Base-by-base conservation (phyloP, 2,329 filamentous ascomycete genomes). In the Pseudopithomyces chartarum region DNA sequence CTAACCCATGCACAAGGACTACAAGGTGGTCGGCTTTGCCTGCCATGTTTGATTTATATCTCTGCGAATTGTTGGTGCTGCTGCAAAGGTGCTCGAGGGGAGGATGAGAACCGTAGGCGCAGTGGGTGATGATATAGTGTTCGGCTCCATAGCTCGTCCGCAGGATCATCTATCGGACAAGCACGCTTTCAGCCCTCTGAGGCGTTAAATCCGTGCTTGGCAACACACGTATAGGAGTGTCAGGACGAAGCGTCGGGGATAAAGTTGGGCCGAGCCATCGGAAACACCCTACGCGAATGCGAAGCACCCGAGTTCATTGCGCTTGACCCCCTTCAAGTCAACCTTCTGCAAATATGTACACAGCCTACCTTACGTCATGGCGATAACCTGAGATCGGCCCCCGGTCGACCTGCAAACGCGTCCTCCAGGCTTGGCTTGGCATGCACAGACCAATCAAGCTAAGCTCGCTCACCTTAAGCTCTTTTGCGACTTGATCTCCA, bases 1-100 rank as follows among this genome's bases (percentile, higher is more conserved):
- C 84, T 74, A 84, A 90, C 87, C 78, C 90, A 71, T 94, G 90
- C 51, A 92, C 87, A 43, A 94, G 81, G 40, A 94, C 89, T 68
- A 87, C 90, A 59, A 94, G 85, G 73, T 93, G 90, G 62, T 89
- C 82, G 46, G 88, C 64, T 58, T 63, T 65, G 33, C 26, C 50
- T 50, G 61, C 60, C 69, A 67, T 67, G 47, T 50, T 39, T 19
- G 13, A 15, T 34, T 2, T 52, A 42, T 19, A n/a, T 36, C 12
- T 44, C 22, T 22, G 23, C 33, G n/a, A 52, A 19, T 17, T 17
- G n/a, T 7, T 22, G 48, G 19, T 13, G 20, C 29, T 42, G 22
- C 20, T n/a, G 19, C 8, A 32, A 39, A 19, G 15, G 17, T 11
- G 20, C 5, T 51, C 26, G 38, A 20, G 19, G 39, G 8, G n/a